phyloP scores from a whole-genome alignment of 1,284 basidiomycete species.

The Kwoniella shivajii region DNA sequence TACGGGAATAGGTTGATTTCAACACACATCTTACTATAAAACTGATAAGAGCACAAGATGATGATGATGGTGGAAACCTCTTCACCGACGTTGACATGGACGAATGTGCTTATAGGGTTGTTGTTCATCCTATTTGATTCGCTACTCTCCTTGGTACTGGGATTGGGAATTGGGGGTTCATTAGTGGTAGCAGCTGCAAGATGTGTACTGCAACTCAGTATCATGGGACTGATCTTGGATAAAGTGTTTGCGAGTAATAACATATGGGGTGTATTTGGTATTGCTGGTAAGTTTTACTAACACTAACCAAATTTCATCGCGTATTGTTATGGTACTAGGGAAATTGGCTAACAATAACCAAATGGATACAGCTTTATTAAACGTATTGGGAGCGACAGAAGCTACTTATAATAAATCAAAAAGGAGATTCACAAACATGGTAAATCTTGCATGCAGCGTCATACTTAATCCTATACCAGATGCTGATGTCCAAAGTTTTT shows the following conservation, averaged over 20 bases:
- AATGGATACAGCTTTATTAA: conserved; percentile 63
- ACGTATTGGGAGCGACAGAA: conserved; percentile 65
- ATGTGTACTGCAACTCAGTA: conserved; percentile 73
- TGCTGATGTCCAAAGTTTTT: not conserved
- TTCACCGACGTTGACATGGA: conserved; percentile 60
- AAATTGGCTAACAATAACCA: not conserved
- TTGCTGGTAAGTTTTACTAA: conserved; percentile 63
- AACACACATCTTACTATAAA: too few species aligned
- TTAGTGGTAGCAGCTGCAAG: conserved; percentile 69
- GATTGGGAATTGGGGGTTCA: conserved; percentile 68
- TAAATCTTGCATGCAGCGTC: conserved; percentile 34
- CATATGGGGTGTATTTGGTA: conserved; percentile 70
- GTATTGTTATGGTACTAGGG: too few species aligned
- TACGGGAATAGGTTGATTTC: too few species aligned
- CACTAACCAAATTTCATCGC: not conserved
- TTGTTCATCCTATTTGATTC: conserved; percentile 63
- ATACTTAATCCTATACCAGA: not conserved
- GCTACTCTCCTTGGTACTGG: conserved; percentile 64
- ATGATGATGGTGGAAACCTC: conserved; percentile 9
- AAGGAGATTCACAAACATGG: conserved; percentile 73
- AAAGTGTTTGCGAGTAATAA: conserved; percentile 73
- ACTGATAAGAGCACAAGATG: too few species aligned
- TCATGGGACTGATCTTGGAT: conserved; percentile 70
- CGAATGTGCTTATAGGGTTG: conserved; percentile 72
- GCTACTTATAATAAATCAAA: conserved; percentile 71